phyloP scores from a whole-genome alignment of 371 early-diverging fungal species.

The Nosema granulosis region DNA sequence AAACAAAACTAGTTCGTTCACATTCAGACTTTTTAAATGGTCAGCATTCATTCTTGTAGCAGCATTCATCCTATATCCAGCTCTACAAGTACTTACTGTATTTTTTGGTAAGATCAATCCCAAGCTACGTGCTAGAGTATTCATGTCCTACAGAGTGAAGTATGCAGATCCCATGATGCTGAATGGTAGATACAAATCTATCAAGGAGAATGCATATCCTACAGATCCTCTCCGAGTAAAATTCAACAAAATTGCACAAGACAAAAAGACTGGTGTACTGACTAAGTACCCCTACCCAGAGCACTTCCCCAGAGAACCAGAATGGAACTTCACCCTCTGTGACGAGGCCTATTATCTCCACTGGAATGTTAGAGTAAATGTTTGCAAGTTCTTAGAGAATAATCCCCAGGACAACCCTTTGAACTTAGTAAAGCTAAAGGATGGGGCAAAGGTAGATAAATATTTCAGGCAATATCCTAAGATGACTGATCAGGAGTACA shows the following conservation, averaged over 20 bases:
- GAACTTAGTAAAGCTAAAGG: too few species aligned
- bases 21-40: background rate
- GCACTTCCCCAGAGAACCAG: slow-evolving; percentile 31
- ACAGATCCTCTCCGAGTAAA: slow-evolving; percentile 6
- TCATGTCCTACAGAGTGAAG: slow-evolving; percentile 39
- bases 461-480: background rate
- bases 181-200: slow-evolving; percentile 39
- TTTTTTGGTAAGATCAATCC: slow-evolving; percentile 7
- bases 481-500: background rate
- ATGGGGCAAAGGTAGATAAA: too few species aligned
- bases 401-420: too few species aligned
- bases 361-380: too few species aligned
- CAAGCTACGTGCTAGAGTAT: slow-evolving; percentile 2
- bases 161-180: slow-evolving; percentile 38
- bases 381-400: too few species aligned
- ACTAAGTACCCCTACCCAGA: slow-evolving; percentile 16
- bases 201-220: slow-evolving; percentile 23
- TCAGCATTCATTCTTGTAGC: background rate
- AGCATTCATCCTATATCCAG: background rate
- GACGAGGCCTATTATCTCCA: too few species aligned
- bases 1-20: background rate
- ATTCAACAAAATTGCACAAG: slow-evolving; percentile 28
- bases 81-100: background rate
- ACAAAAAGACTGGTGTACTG: background rate
- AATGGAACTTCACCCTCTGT: slow-evolving; percentile 10